Percentiles rank a stretch among this genome's conserved stretches.
These are phyloP conservation scores for Puccinellia tenuiflora DNA, from an alignment of 176 grass and related monocot species.

Conservation along the genomic window DNA sequence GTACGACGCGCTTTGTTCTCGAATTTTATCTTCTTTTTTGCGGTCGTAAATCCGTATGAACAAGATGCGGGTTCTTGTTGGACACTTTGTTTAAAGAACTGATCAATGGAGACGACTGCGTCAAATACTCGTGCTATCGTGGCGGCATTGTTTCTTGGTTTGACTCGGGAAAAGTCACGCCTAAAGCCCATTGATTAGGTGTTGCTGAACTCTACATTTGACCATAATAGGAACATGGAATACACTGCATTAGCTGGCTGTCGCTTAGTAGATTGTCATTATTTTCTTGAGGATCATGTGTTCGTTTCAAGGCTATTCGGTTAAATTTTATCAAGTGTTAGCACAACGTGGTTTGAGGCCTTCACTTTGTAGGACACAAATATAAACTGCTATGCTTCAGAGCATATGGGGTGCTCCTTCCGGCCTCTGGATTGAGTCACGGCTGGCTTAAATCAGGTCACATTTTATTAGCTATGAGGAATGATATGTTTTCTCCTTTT, in stretches of 20 bases:
- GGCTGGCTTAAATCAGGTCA: neutral
- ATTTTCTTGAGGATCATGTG: neutral
- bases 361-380: neutral
- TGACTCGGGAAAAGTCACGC: slow-evolving; percentile 11
- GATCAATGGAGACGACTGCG: neutral
- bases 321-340: neutral
- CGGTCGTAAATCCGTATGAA: neutral
- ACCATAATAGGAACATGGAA: slow-evolving; percentile 17
- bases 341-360: neutral
- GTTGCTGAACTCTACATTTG: slow-evolving; percentile 1
- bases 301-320: neutral
- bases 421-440: neutral
- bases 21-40: neutral
- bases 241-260: slow-evolving; percentile 5
- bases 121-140: slow-evolving; percentile 11
- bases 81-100: neutral
- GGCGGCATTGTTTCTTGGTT: slow-evolving; percentile 22
- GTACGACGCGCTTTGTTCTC: neutral
- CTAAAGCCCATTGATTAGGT: neutral
- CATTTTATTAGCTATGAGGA: neutral
- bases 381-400: neutral
- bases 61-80: neutral
- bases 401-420: neutral
- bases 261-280: neutral
- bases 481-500: neutral